Percentiles rank a stretch among this genome's conserved stretches.
phyloP scores from a whole-genome alignment of 768 basidiomycete species.

The Ramaria rubella region DNA sequence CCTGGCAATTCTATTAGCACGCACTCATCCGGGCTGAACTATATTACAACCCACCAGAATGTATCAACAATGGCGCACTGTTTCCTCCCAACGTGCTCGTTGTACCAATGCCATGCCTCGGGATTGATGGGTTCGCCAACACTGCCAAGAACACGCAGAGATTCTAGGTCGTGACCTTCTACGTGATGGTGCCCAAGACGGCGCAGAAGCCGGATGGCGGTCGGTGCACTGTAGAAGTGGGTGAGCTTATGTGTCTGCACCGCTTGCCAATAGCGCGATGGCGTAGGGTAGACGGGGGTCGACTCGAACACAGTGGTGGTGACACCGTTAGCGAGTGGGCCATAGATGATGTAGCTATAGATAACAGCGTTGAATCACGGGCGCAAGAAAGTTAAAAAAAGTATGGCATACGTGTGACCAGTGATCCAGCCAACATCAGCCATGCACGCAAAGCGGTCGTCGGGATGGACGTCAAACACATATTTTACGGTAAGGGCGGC shows the following conservation, averaged over 20 bases:
- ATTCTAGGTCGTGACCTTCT: constrained; percentile 71
- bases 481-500: constrained; percentile 92
- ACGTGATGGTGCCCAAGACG: constrained; percentile 83
- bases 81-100: constrained; percentile 82
- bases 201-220: constrained; percentile 89
- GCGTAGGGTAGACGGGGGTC: constrained; percentile 94
- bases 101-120: constrained; percentile 99
- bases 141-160: constrained; percentile 79
- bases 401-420: constrained; percentile 63
- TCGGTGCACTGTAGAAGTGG: constrained; percentile 93
- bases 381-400: background rate
- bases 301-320: constrained; percentile 92
- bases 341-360: constrained; percentile 83
- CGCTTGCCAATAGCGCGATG: constrained; percentile 94
- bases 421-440: constrained; percentile 99
- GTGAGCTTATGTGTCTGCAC: constrained; percentile 91
- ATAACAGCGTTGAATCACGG: background rate
- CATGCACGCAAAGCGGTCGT: constrained; percentile 96
- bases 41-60: constrained; percentile 51
- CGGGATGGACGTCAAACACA: constrained; percentile 96
- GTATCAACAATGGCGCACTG: constrained; percentile 95
- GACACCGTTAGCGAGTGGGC: constrained; percentile 81
- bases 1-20: constrained; percentile 38
- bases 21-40: background rate
- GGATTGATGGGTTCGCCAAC: constrained; percentile 99